These are phyloP conservation scores for Lachancea sp. DNA, from an alignment of 805 yeast species.

Conservation along the genomic window DNA sequence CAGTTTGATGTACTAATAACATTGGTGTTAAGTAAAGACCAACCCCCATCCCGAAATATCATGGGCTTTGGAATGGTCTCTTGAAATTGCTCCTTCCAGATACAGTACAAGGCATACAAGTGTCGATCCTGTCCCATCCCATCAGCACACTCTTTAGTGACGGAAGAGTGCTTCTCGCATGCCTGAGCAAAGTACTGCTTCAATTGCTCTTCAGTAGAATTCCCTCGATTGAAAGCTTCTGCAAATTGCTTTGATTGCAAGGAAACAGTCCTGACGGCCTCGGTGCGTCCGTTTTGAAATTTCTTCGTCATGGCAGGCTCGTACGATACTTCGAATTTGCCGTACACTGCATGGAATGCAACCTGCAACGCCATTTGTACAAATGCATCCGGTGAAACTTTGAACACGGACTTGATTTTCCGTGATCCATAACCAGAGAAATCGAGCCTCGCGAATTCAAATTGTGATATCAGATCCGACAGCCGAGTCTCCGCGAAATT, in stretches of 20 bases:
- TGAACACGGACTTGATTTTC: constrained; percentile 66
- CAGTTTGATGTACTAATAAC: constrained; percentile 81
- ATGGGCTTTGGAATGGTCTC: constrained; percentile 48
- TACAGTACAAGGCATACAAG: constrained; percentile 76
- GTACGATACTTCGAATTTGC: constrained; percentile 87
- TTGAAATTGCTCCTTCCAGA: constrained; percentile 53
- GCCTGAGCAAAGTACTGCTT: constrained; percentile 57
- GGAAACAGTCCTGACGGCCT: constrained; percentile 82
- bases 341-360: constrained; percentile 85
- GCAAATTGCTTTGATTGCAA: constrained; percentile 75
- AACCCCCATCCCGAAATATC: constrained; percentile 77
- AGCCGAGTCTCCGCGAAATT: constrained; percentile 88
- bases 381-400: constrained; percentile 90
- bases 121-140: constrained; percentile 94
- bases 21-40: constrained; percentile 79
- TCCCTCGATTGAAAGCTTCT: constrained; percentile 72
- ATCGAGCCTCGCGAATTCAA: constrained; percentile 77
- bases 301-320: constrained; percentile 95
- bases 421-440: constrained; percentile 65
- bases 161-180: constrained; percentile 59
- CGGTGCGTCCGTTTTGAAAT: constrained; percentile 87
- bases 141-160: constrained; percentile 59
- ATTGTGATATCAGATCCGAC: constrained; percentile 81
- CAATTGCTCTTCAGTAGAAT: constrained; percentile 50
- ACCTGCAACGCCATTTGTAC: constrained; percentile 92